Evolutionary conservation across 2,329 filamentous ascomycete species (phyloP).

Genomic region (Aspergillus udagawae): DNA sequence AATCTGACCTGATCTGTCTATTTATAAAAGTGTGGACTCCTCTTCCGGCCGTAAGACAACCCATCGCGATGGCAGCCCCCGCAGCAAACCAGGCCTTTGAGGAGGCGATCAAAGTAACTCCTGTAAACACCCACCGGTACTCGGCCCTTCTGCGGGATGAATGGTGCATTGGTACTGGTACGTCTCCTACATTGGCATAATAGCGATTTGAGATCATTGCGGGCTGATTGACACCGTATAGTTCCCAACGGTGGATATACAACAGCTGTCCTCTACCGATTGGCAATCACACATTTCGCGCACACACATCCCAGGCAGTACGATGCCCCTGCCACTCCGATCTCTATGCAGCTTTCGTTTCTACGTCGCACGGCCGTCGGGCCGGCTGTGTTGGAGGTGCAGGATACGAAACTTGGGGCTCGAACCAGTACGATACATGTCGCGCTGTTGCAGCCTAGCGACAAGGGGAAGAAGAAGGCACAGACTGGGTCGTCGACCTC

Average conservation of each 20-base stretch:
- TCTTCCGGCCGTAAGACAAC: neutral
- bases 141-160: slow-evolving; percentile 51
- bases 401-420: slow-evolving; percentile 61
- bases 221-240: slow-evolving; percentile 25
- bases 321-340: slow-evolving; percentile 50
- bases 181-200: neutral
- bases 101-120: slow-evolving; percentile 35
- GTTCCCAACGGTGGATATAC: slow-evolving; percentile 71
- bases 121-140: slow-evolving; percentile 53
- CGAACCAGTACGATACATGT: slow-evolving; percentile 63
- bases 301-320: slow-evolving; percentile 54
- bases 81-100: slow-evolving; percentile 30
- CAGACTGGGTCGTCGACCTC: neutral
- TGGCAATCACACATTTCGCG: slow-evolving; percentile 57
- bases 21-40: neutral
- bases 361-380: slow-evolving; percentile 60
- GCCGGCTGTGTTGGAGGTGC: slow-evolving; percentile 53
- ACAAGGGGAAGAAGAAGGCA: slow-evolving; percentile 24
- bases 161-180: slow-evolving; percentile 65
- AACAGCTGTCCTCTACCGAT: slow-evolving; percentile 58
- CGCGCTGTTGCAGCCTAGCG: slow-evolving; percentile 44
- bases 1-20: neutral
- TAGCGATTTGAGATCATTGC: neutral
- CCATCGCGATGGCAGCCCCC: neutral
- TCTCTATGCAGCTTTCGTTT: slow-evolving; percentile 63